Percentiles rank a stretch among this genome's conserved stretches.
Evolutionary conservation across 305 asterid species (phyloP).

Genomic region (Fraxinus baroniana): DNA sequence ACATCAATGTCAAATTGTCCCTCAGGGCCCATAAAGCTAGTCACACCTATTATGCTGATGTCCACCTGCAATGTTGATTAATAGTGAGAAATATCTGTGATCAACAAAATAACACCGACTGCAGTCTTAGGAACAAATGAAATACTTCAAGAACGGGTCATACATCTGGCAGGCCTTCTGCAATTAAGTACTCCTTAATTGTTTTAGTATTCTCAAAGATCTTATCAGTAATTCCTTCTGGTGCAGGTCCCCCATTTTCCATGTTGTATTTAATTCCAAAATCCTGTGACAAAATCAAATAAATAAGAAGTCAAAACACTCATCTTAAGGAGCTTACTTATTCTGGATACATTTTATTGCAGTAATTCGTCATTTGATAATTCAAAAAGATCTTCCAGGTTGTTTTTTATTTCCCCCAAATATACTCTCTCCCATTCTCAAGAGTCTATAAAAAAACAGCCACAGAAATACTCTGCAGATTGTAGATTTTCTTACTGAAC

Average conservation of each 20-base stretch:
- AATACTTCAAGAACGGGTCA: constrained; percentile 21
- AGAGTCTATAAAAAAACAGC: neutral
- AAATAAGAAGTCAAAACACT: constrained; percentile 12
- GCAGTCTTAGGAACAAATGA: neutral
- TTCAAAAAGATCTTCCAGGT: neutral
- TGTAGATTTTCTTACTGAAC: neutral
- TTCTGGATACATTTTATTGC: neutral
- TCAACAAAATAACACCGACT: neutral
- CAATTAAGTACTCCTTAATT: constrained; percentile 85
- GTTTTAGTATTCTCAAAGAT: constrained; percentile 80
- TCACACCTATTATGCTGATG: constrained; percentile 60
- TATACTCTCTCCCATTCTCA: neutral
- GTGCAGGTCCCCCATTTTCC: constrained; percentile 99
- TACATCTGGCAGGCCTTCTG: constrained; percentile 96
- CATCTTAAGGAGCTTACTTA: constrained; percentile 15
- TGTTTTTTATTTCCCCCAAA: neutral
- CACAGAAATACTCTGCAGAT: neutral
- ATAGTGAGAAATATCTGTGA: constrained; percentile 1
- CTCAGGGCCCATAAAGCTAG: constrained; percentile 84
- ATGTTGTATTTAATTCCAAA: constrained; percentile 98
- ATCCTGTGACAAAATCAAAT: constrained; percentile 50
- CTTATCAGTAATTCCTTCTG: constrained; percentile 87
- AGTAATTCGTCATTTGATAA: neutral
- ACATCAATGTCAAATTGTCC: constrained; percentile 89
- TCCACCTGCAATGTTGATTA: constrained; percentile 63